Evolutionary conservation across 2,329 filamentous ascomycete genomes (phyloP).

Genomic region (Cyclaneusma minus): DNA sequence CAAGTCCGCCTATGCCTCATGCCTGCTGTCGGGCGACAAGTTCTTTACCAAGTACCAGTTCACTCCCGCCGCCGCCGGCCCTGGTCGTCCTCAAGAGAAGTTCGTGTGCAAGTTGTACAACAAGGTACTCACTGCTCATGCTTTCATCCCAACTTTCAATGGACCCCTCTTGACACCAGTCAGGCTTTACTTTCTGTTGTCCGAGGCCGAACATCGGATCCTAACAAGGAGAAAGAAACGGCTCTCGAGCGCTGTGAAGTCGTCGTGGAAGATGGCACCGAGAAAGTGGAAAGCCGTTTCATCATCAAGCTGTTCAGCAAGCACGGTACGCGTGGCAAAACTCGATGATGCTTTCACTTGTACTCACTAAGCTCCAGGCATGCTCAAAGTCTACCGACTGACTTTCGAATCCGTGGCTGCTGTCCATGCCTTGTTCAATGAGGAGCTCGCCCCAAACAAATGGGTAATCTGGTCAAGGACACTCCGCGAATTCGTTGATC

Average conservation of each 20-base stretch:
- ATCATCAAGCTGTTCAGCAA: slow-evolving; percentile 59
- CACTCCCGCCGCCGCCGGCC: slow-evolving; percentile 23
- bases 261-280: slow-evolving; percentile 53
- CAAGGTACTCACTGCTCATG: slow-evolving; percentile 28
- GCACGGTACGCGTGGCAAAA: slow-evolving; percentile 34
- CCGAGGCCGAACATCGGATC: slow-evolving; percentile 48
- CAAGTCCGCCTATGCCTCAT: slow-evolving; percentile 64
- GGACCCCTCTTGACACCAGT: slow-evolving; percentile 1
- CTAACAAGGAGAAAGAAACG: slow-evolving; percentile 47
- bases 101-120: slow-evolving; percentile 68
- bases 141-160: neutral
- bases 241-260: slow-evolving; percentile 63
- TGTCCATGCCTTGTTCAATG: slow-evolving; percentile 62
- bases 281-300: slow-evolving; percentile 53
- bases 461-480: slow-evolving; percentile 61
- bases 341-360: neutral
- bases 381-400: slow-evolving; percentile 63
- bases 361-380: slow-evolving; percentile 28
- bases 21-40: slow-evolving; percentile 46
- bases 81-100: slow-evolving; percentile 19
- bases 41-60: slow-evolving; percentile 66
- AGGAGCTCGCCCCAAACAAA: slow-evolving; percentile 45
- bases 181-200: slow-evolving; percentile 60
- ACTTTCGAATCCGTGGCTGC: slow-evolving; percentile 62
- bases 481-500: slow-evolving; percentile 61